Conservation (phyloP, 495 filamentous ascomycete genomes). For the Lichina pygmaea region DNA sequence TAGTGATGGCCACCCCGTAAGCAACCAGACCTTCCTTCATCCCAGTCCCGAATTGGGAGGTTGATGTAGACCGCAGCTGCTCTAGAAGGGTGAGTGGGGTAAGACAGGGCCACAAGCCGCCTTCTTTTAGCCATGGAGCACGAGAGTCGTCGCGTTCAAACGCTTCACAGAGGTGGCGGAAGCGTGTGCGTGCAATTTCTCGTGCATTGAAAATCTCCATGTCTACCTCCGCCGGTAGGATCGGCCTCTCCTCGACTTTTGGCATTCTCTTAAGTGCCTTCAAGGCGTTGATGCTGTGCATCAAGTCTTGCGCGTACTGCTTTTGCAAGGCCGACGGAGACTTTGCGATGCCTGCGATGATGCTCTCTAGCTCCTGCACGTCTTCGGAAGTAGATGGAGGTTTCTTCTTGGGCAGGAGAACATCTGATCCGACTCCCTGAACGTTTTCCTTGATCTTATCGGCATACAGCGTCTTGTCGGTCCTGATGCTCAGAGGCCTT, state of each 20-base stretch:
- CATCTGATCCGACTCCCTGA: too few relatives aligned
- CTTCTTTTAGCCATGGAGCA: constrained; percentile 19
- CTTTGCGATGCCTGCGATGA: constrained; percentile 3
- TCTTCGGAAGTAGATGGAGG: too few relatives aligned
- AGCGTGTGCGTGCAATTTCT: constrained; percentile 1
- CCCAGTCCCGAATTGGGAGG: constrained; percentile 9
- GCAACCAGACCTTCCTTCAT: constrained; percentile 19
- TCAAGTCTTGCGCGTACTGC: constrained; percentile 17
- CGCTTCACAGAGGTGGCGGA: constrained; percentile 7
- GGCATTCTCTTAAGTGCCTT: background rate
- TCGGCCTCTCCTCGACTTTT: background rate
- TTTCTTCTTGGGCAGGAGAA: too few relatives aligned
- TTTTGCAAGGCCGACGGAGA: constrained; percentile 10
- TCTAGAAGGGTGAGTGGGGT: constrained; percentile 23
- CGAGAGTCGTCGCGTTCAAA: constrained; percentile 11
- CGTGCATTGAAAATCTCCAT: constrained; percentile 6
- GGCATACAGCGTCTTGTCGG: too few relatives aligned
- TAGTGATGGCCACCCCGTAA: constrained; percentile 17
- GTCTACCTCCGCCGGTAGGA: background rate
- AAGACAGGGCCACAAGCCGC: constrained; percentile 23
- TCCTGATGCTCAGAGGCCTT: too few relatives aligned
- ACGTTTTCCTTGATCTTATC: too few relatives aligned
- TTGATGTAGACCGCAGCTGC: constrained; percentile 17
- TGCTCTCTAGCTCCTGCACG: too few relatives aligned
- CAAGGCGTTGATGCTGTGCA: constrained; percentile 11